Conservation (phyloP, 2,329 filamentous ascomycete species). For the Chrysoporthe cubensis region DNA sequence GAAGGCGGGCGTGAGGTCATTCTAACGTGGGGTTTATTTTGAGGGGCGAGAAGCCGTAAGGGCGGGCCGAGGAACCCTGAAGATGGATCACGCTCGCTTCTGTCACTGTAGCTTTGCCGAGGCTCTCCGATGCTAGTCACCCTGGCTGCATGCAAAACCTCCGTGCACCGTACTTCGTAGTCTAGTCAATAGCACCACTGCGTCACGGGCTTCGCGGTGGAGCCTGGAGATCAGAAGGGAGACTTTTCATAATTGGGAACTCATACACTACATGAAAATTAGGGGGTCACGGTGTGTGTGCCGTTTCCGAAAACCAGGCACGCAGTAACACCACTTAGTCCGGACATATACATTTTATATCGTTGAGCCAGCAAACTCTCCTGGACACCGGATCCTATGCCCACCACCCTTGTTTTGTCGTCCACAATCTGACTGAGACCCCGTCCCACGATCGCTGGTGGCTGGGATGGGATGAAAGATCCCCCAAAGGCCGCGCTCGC, state of each 20-base stretch:
- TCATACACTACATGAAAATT: slow-evolving; percentile 23
- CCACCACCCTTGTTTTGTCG: not conserved
- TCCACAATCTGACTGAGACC: not conserved
- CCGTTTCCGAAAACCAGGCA: not conserved
- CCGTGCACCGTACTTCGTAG: not conserved
- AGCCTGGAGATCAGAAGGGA: slow-evolving; percentile 6
- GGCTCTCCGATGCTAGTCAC: slow-evolving; percentile 1
- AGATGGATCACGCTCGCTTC: not conserved
- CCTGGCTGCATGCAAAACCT: not conserved
- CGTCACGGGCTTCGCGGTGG: not conserved
- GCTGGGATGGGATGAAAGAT: not conserved
- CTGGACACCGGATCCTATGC: not conserved
- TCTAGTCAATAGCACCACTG: no score
- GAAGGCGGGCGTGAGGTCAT: not conserved
- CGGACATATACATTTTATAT: not conserved
- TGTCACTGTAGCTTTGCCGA: slow-evolving; percentile 14
- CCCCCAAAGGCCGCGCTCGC: not conserved
- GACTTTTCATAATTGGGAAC: slow-evolving; percentile 15
- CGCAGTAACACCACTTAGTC: not conserved
- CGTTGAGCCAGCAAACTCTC: not conserved
- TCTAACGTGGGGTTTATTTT: slow-evolving; percentile 12
- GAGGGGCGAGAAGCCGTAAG: slow-evolving; percentile 7
- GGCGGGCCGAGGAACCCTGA: slow-evolving; percentile 12
- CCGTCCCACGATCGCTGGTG: not conserved
- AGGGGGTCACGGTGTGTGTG: slow-evolving; percentile 8